Percentiles rank a stretch among this genome's conserved stretches.
phyloP scores from a whole-genome alignment of 345 rosid genomes.

The Citrus unshiu region DNA sequence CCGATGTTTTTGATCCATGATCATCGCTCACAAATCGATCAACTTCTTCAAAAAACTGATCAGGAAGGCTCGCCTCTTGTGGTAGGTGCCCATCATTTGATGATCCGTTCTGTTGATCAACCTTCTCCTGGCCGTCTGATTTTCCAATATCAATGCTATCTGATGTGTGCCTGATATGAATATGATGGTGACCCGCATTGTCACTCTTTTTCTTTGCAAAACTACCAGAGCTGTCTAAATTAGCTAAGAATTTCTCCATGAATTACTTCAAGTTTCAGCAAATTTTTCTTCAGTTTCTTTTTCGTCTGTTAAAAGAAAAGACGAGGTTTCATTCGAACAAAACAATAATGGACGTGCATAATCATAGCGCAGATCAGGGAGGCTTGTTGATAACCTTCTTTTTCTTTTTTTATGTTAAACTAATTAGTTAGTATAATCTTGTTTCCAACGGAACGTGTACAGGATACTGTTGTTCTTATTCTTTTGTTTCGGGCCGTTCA shows the following conservation, averaged over 20 bases:
- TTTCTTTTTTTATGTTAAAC: background rate
- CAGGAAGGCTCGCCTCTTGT: constrained; percentile 9
- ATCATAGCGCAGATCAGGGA: constrained; percentile 18
- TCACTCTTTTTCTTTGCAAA: constrained; percentile 14
- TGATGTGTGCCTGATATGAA: background rate
- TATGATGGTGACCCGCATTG: background rate
- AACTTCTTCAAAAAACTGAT: constrained; percentile 38
- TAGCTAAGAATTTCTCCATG: constrained; percentile 16
- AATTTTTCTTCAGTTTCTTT: background rate
- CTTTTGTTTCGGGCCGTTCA: background rate
- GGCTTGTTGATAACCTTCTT: background rate
- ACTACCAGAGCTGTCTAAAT: constrained; percentile 26
- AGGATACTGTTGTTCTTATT: background rate
- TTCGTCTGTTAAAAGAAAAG: too few relatives aligned
- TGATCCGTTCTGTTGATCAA: background rate
- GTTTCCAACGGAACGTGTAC: constrained; percentile 13
- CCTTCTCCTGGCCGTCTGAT: background rate
- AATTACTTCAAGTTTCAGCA: background rate
- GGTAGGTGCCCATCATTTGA: background rate
- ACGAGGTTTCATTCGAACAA: background rate
- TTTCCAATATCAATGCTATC: background rate
- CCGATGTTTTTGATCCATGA: constrained; percentile 1
- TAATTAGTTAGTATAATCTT: background rate
- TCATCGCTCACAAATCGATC: constrained; percentile 34
- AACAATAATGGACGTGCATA: background rate